These are phyloP conservation scores for Monsonia emarginata DNA, from an alignment of 441 rosid species.

Conservation along the genomic window DNA sequence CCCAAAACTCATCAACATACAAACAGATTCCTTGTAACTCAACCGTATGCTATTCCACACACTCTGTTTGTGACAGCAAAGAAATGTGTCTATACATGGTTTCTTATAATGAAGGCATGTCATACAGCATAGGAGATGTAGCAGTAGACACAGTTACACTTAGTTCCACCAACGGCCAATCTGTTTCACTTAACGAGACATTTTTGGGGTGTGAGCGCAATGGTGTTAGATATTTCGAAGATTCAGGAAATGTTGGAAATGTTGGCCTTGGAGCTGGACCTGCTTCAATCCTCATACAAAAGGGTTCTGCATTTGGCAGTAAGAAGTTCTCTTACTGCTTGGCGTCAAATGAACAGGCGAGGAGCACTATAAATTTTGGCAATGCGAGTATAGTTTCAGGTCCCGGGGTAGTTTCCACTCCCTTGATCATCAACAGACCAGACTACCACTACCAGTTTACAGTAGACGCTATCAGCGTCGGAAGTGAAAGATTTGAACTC, in stretches of 20 bases:
- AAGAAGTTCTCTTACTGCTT: constrained; percentile 37
- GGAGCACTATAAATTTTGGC: constrained; percentile 35
- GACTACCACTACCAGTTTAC: constrained; percentile 22
- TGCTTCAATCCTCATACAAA: constrained; percentile 27
- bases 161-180: constrained; percentile 13
- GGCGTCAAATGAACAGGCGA: constrained; percentile 12
- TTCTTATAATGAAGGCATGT: constrained; percentile 19
- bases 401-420: constrained; percentile 27
- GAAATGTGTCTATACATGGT: constrained; percentile 14
- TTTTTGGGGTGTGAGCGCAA: constrained; percentile 22
- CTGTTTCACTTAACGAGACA: background rate
- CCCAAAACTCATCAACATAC: constrained; percentile 18
- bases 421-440: background rate
- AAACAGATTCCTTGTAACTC: constrained; percentile 17
- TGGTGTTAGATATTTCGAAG: too few species aligned
- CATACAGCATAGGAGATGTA: constrained; percentile 13
- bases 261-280: constrained; percentile 36
- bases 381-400: constrained; percentile 21
- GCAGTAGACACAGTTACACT: constrained; percentile 22
- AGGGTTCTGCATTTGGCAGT: constrained; percentile 23
- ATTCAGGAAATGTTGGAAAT: too few species aligned
- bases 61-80: background rate
- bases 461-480: constrained; percentile 32
- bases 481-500: constrained; percentile 10
- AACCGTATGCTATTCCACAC: constrained; percentile 3